phyloP scores from a whole-genome alignment of 129 eudicot species.

The Daucus carota region DNA sequence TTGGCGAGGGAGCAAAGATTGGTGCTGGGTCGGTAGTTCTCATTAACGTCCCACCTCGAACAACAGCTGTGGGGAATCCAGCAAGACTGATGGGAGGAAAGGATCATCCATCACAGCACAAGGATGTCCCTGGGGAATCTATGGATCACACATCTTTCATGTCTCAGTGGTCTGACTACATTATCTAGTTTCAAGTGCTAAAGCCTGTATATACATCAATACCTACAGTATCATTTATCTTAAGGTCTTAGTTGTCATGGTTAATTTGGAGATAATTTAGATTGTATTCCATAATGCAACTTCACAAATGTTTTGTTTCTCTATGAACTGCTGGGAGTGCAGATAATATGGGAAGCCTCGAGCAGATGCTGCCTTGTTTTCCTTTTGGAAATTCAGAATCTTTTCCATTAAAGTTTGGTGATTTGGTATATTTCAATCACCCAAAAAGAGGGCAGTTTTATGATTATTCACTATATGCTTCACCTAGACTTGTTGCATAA shows the following conservation, averaged over 20 bases:
- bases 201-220: not conserved
- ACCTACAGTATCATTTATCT: not conserved
- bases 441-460: not conserved
- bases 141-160: slow-evolving; percentile 85
- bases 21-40: slow-evolving; percentile 80
- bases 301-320: not conserved
- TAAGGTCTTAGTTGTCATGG: not conserved
- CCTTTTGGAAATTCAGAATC: not conserved
- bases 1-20: slow-evolving; percentile 70
- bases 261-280: not conserved
- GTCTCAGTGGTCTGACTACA: slow-evolving; percentile 71
- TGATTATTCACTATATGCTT: not conserved
- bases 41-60: slow-evolving; percentile 72
- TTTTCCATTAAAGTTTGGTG: not conserved
- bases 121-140: slow-evolving; percentile 56
- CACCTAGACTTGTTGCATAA: not conserved
- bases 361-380: not conserved
- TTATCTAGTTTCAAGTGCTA: slow-evolving; percentile 27
- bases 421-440: not conserved
- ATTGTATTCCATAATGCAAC: not conserved
- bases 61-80: slow-evolving; percentile 86
- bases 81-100: slow-evolving; percentile 71
- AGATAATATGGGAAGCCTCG: not conserved
- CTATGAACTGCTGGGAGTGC: not conserved
- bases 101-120: slow-evolving; percentile 47